phyloP scores from a whole-genome alignment of 768 basidiomycete species.

The Stropharia rugosoannulata region DNA sequence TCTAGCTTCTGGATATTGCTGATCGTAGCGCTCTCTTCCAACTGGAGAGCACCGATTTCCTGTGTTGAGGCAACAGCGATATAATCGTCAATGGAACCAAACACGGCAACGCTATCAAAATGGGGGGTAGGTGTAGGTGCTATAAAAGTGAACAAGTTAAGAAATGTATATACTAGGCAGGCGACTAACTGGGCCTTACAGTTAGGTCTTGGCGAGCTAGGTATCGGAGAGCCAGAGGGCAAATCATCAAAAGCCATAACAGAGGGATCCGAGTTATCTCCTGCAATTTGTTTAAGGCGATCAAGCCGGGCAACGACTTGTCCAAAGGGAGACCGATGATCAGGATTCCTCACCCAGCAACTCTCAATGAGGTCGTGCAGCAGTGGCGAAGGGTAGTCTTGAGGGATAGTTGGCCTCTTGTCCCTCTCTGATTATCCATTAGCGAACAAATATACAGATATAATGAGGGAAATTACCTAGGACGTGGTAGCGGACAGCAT shows the following conservation, averaged over 20 bases:
- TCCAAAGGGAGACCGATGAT: conserved; percentile 51
- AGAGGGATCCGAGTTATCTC: conserved; percentile 22
- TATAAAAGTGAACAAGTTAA: background rate
- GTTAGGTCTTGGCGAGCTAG: conserved; percentile 14
- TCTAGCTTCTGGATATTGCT: conserved; percentile 13
- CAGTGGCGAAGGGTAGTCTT: conserved; percentile 27
- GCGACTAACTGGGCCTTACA: conserved; percentile 12
- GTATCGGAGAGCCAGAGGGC: conserved; percentile 13
- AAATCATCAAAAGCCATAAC: conserved; percentile 11
- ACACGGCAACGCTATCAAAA: conserved; percentile 9
- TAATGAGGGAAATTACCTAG: conserved; percentile 34
- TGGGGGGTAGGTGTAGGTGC: conserved; percentile 19
- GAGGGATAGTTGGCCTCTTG: conserved; percentile 50
- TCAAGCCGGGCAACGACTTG: conserved; percentile 45
- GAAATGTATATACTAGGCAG: background rate
- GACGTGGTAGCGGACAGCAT: conserved; percentile 49
- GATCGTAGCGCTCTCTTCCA: conserved; percentile 17
- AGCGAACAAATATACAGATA: conserved; percentile 13
- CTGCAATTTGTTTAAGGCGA: conserved; percentile 33
- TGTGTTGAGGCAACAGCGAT: conserved; percentile 21
- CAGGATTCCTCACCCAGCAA: conserved; percentile 59
- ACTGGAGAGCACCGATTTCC: conserved; percentile 20
- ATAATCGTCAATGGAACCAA: conserved; percentile 18
- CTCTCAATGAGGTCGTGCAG: conserved; percentile 41
- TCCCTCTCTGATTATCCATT: conserved; percentile 39